Base-by-base conservation (phyloP, 352 stramenopile species). In the Blastocystis sp. region DNA sequence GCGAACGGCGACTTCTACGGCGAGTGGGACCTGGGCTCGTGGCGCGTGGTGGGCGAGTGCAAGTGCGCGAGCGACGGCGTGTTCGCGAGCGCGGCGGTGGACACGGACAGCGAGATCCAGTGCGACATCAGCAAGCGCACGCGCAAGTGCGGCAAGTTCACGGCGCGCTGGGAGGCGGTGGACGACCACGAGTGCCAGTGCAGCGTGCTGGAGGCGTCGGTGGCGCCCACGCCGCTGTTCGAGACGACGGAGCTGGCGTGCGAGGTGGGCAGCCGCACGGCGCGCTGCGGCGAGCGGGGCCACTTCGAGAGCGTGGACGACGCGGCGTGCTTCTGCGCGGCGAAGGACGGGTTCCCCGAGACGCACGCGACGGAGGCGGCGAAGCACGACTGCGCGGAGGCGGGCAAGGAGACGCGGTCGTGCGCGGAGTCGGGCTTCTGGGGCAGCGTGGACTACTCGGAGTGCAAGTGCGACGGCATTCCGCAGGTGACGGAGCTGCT, bases 1-100 rank as follows among this genome's bases (percentile, higher is more conserved):
- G 66, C 66, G 19, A 77, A 77, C 52, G 66, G 66, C 43, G 66
- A 77, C 38, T 77, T 60, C 66, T 77, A 77, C 34, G 66, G 66
- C 21, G 66, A 77, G 19, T 77, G 66, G 66, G 66, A 77, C 66
- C 14, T 56, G 2, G 21, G 14, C 23, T 77, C 66, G 52, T 77
- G 66, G 66, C 66, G 40, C 60, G 66, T 77, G 66, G 66, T 60
- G 21, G 66, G 66, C n/a, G 19, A 4, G 2, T 77, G 66, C 34
- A 10, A 11, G 7, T 77, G 66, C 52, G 41, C 34, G 34, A 28
- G 21, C 9, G 23, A 60, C n/a, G 66, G 60, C 52, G 66, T 28
- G 66, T 77, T 77, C 66, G 11, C 66, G 2, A n/a, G 38, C n/a
- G 38, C 40, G 19, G 3, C 2, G 5, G 41, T 77, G 14, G 45